Conservation (phyloP, 75 land plant species). For the Pinus albicaulis region DNA sequence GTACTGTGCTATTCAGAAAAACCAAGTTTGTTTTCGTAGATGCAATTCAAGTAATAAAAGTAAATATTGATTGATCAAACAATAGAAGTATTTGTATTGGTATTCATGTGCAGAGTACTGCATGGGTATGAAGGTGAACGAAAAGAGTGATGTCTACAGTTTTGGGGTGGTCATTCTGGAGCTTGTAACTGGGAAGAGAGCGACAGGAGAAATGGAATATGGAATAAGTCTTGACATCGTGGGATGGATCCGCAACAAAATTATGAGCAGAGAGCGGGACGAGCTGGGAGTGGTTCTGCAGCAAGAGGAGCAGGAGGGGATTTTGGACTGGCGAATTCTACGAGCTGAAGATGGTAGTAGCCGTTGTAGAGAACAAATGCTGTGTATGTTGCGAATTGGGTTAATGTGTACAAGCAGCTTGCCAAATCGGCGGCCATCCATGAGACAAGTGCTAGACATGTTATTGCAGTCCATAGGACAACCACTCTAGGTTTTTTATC, state of each 20-base stretch:
- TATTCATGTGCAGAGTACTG: slow-evolving; percentile 13
- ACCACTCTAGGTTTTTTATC: too few species aligned
- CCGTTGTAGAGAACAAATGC: slow-evolving; percentile 11
- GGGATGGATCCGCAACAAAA: slow-evolving; percentile 12
- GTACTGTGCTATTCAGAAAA: too few species aligned
- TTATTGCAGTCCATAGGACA: too few species aligned
- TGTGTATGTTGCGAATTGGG: slow-evolving; percentile 8
- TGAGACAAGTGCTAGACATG: too few species aligned
- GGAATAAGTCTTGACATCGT: neutral
- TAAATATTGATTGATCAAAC: too few species aligned
- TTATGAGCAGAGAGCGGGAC: too few species aligned
- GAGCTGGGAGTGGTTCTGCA: neutral
- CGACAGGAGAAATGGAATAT: slow-evolving; percentile 1
- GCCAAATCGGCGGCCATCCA: too few species aligned
- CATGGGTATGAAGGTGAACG: slow-evolving; percentile 12
- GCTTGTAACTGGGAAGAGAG: slow-evolving; percentile 56
- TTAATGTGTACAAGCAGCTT: slow-evolving; percentile 18
- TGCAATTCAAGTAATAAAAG: too few species aligned
- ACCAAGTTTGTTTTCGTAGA: too few species aligned
- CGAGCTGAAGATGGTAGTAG: neutral
- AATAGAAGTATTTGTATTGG: too few species aligned
- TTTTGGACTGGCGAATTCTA: neutral
- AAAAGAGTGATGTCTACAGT: slow-evolving; percentile 61
- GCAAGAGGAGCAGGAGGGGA: neutral
- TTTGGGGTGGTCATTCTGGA: slow-evolving; percentile 72